phyloP scores from a whole-genome alignment of 352 stramenopile genomes.

The Globisporangium megalacanthum region DNA sequence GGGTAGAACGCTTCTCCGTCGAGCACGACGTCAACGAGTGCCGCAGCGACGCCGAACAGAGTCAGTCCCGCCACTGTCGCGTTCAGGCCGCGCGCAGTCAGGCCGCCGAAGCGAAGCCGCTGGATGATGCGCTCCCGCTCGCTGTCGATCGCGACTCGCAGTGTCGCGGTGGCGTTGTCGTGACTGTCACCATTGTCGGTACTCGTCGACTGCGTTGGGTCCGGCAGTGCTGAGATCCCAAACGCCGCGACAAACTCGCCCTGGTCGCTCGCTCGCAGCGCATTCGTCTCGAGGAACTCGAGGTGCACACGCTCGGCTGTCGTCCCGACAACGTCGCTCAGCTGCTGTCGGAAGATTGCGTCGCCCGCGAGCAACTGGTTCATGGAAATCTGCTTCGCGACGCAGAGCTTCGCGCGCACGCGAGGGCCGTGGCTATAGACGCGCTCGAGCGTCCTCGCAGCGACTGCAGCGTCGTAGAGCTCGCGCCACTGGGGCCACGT shows the following conservation, averaged over 20 bases:
- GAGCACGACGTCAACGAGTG: slow-evolving; percentile 13
- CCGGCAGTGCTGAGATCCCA: slow-evolving; percentile 18
- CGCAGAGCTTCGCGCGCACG: slow-evolving; percentile 22
- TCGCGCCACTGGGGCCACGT: slow-evolving; percentile 7
- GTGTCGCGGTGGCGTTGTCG: not conserved
- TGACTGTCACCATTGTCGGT: not conserved
- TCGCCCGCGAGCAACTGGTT: slow-evolving; percentile 19
- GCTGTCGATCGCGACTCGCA: slow-evolving; percentile 6
- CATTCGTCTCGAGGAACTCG: slow-evolving; percentile 26
- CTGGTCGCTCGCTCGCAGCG: slow-evolving; percentile 5
- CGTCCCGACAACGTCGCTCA: slow-evolving; percentile 21
- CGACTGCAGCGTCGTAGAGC: slow-evolving; percentile 1
- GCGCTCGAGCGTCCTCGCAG: slow-evolving; percentile 9
- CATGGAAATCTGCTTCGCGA: slow-evolving; percentile 20
- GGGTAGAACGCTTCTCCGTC: slow-evolving; percentile 26
- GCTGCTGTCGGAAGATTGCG: slow-evolving; percentile 17
- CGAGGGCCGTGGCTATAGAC: slow-evolving; percentile 20
- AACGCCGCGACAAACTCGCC: slow-evolving; percentile 16
- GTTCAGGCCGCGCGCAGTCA: slow-evolving; percentile 9
- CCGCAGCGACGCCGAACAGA: slow-evolving; percentile 17
- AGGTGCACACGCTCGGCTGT: slow-evolving; percentile 13
- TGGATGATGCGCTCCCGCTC: slow-evolving; percentile 20
- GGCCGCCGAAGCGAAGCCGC: slow-evolving; percentile 10
- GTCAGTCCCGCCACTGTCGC: slow-evolving; percentile 17
- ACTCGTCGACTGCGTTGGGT: not conserved